Evolutionary conservation across 2,329 filamentous ascomycete genomes (phyloP).

Genomic region (Phyllosticta citrichinensis): DNA sequence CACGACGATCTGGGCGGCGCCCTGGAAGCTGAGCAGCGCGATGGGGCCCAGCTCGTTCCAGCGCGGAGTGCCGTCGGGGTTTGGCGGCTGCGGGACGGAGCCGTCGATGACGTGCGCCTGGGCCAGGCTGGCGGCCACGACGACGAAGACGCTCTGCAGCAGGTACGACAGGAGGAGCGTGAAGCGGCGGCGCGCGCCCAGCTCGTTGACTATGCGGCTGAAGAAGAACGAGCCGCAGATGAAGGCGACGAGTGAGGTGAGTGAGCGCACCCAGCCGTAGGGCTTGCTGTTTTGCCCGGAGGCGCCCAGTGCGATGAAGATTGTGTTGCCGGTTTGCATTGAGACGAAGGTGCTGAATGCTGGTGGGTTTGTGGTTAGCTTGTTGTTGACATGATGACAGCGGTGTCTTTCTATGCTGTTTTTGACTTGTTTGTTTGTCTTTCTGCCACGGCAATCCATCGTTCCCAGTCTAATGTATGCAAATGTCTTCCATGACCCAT

Average conservation of each 20-base stretch:
- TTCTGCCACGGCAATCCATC: too few relatives aligned
- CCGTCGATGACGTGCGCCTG: conserved; percentile 39
- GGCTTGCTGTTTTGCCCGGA: conserved; percentile 43
- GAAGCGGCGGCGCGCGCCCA: conserved; percentile 53
- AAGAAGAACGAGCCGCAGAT: conserved; percentile 65
- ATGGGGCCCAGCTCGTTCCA: conserved; percentile 59
- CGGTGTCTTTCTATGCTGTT: not conserved
- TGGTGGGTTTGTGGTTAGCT: not conserved
- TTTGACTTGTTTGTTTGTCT: too few relatives aligned
- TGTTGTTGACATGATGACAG: not conserved
- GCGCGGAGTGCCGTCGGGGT: conserved; percentile 27
- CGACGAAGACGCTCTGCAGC: conserved; percentile 33
- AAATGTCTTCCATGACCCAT: too few relatives aligned
- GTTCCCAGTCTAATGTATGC: too few relatives aligned
- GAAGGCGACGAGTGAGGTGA: conserved; percentile 60
- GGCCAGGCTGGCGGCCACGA: conserved; percentile 33
- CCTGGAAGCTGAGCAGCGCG: conserved; percentile 63
- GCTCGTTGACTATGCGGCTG: conserved; percentile 54
- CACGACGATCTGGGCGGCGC: conserved; percentile 66
- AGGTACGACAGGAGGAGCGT: conserved; percentile 44
- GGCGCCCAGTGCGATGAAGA: conserved; percentile 69
- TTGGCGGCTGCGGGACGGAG: conserved; percentile 34
- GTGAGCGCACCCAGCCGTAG: conserved; percentile 60
- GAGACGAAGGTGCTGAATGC: conserved; percentile 68
- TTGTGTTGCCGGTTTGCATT: conserved; percentile 78